These are phyloP conservation scores for Nectriaceae sp. DNA, from an alignment of 2,329 filamentous ascomycete genomes.

Conservation along the genomic window DNA sequence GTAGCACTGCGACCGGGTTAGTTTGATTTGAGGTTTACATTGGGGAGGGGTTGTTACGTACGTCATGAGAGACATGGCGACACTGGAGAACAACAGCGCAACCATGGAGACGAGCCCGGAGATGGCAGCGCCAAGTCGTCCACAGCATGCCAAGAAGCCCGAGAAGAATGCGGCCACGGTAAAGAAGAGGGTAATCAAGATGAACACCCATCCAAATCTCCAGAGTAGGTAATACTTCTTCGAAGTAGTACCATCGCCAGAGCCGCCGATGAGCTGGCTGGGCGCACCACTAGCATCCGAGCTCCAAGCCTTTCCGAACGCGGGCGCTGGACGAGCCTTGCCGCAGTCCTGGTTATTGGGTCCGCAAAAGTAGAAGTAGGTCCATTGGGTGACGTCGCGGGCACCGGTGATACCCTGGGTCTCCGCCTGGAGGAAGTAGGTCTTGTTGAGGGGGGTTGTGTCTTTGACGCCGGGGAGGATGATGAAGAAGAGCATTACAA, in stretches of 20 bases:
- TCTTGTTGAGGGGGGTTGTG: constrained; percentile 63
- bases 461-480: constrained; percentile 56
- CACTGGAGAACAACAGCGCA: constrained; percentile 69
- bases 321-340: constrained; percentile 58
- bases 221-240: constrained; percentile 77
- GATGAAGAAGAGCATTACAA: constrained; percentile 60
- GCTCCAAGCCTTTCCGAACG: constrained; percentile 73
- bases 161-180: constrained; percentile 66
- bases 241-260: constrained; percentile 58
- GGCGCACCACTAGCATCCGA: constrained; percentile 47
- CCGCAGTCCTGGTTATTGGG: constrained; percentile 66
- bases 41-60: constrained; percentile 45
- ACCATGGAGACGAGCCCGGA: constrained; percentile 58
- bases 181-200: constrained; percentile 83
- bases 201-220: constrained; percentile 91
- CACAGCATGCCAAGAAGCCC: constrained; percentile 69
- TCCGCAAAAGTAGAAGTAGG: constrained; percentile 83
- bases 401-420: constrained; percentile 73
- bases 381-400: constrained; percentile 75
- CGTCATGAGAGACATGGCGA: constrained; percentile 76
- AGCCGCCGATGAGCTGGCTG: constrained; percentile 46
- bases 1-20: constrained; percentile 41
- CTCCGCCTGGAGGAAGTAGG: constrained; percentile 84
- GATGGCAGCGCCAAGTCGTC: constrained; percentile 69
- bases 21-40: too few species aligned